Evolutionary conservation across 2,329 filamentous ascomycete genomes (phyloP).

Genomic region (Helotiales sp.): DNA sequence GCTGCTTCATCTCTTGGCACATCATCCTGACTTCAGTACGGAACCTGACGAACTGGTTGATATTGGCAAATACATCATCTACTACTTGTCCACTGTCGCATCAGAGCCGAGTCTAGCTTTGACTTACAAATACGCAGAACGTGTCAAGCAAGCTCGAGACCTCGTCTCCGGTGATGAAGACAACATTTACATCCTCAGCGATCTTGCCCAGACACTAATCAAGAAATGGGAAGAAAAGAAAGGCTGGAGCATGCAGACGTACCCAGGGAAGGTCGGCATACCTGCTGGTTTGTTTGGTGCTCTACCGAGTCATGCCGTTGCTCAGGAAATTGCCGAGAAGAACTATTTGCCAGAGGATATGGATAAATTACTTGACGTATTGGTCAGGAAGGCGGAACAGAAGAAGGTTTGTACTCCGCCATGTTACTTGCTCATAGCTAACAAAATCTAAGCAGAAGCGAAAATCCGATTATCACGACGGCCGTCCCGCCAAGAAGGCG

Average conservation of each 20-base stretch:
- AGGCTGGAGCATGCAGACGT: slow-evolving; percentile 85
- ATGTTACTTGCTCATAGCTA: not conserved
- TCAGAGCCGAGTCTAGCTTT: slow-evolving; percentile 86
- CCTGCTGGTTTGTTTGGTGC: slow-evolving; percentile 79
- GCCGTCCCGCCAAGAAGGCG: slow-evolving; percentile 27
- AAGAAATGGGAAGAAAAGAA: slow-evolving; percentile 85
- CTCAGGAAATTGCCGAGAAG: slow-evolving; percentile 85
- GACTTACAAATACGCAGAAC: slow-evolving; percentile 90
- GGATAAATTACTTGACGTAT: slow-evolving; percentile 65
- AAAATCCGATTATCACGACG: slow-evolving; percentile 37
- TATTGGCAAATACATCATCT: slow-evolving; percentile 86
- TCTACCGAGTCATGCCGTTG: slow-evolving; percentile 76
- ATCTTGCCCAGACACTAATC: slow-evolving; percentile 82
- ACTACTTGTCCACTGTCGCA: slow-evolving; percentile 82
- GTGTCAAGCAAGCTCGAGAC: slow-evolving; percentile 88
- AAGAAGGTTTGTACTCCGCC: slow-evolving; percentile 49
- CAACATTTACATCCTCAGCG: slow-evolving; percentile 83
- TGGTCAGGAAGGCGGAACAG: slow-evolving; percentile 74
- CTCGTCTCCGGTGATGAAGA: slow-evolving; percentile 70
- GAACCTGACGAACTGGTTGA: slow-evolving; percentile 73
- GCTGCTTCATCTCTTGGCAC: slow-evolving; percentile 84
- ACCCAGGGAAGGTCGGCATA: slow-evolving; percentile 78
- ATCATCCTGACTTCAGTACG: slow-evolving; percentile 86
- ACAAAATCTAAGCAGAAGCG: slow-evolving; percentile 37
- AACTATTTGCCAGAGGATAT: slow-evolving; percentile 78